Conservation (phyloP, 1,284 basidiomycete genomes). For the Ceratobasidium sp. region DNA sequence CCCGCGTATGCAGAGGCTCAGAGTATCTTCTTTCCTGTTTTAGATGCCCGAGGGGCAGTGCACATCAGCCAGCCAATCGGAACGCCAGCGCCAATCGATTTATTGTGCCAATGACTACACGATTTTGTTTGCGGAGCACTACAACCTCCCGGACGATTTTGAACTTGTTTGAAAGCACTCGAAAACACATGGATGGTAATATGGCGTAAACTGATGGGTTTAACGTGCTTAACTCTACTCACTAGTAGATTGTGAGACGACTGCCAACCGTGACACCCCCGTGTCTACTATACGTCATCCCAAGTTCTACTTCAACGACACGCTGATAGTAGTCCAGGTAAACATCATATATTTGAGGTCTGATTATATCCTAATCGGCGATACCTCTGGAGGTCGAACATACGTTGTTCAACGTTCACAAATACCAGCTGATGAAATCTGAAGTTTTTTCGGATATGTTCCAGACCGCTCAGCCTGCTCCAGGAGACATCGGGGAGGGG, state of each 20-base stretch:
- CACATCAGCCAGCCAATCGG: too few species aligned
- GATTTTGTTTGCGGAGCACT: not conserved
- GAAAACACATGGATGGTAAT: not conserved
- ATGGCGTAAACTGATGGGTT: too few species aligned
- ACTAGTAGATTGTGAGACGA: too few species aligned
- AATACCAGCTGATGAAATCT: conserved; percentile 28
- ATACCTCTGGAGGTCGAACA: not conserved
- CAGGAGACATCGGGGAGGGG: not conserved
- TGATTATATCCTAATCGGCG: not conserved
- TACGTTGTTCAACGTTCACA: conserved; percentile 21
- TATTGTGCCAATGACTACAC: not conserved
- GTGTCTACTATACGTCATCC: not conserved
- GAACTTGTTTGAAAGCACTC: not conserved
- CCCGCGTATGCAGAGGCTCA: too few species aligned
- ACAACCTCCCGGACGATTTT: not conserved
- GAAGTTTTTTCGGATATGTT: conserved; percentile 30
- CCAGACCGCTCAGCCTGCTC: not conserved
- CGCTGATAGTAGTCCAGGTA: conserved; percentile 23
- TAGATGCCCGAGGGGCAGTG: too few species aligned
- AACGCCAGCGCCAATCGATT: not conserved
- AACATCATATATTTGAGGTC: not conserved
- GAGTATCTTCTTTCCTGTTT: too few species aligned
- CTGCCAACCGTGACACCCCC: too few species aligned
- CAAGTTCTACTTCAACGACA: conserved; percentile 25
- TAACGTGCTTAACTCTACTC: too few species aligned